phyloP scores from a whole-genome alignment of 495 filamentous ascomycete species.

The Hypoxylon lenormandii region DNA sequence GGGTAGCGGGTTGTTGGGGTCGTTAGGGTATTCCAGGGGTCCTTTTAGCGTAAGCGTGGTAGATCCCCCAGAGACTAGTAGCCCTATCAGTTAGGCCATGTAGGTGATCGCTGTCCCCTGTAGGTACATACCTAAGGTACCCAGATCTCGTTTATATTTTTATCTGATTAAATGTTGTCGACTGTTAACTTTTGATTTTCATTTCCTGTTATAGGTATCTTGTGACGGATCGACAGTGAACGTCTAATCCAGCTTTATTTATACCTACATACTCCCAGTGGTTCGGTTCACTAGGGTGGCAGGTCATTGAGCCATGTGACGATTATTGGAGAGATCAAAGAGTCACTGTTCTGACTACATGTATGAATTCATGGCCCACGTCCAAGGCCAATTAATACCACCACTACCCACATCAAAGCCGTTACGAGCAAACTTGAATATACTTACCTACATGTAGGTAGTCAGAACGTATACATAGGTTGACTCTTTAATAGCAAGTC shows the following conservation, averaged over 20 bases:
- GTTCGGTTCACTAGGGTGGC: too few species aligned
- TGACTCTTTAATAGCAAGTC: too few species aligned
- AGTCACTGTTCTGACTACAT: background rate
- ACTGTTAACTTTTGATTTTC: too few species aligned
- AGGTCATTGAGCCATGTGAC: too few species aligned
- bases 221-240: too few species aligned
- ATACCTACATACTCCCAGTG: too few species aligned
- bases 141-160: background rate
- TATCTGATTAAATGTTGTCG: too few species aligned
- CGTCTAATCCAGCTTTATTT: too few species aligned
- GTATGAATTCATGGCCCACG: background rate
- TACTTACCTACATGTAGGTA: background rate
- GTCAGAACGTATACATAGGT: too few species aligned
- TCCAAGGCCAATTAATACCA: background rate
- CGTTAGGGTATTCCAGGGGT: too few species aligned
- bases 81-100: background rate
- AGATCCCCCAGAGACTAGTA: background rate
- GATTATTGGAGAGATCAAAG: too few species aligned
- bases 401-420: background rate
- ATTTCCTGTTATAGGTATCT: too few species aligned
- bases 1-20: background rate
- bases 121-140: background rate
- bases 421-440: background rate
- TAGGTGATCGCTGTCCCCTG: background rate
- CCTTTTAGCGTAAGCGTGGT: background rate